A percentile compares a stretch with the other conserved stretches of the same genome.
phyloP scores from a whole-genome alignment of 2,329 filamentous ascomycete genomes.

The Fusarium redolens region DNA sequence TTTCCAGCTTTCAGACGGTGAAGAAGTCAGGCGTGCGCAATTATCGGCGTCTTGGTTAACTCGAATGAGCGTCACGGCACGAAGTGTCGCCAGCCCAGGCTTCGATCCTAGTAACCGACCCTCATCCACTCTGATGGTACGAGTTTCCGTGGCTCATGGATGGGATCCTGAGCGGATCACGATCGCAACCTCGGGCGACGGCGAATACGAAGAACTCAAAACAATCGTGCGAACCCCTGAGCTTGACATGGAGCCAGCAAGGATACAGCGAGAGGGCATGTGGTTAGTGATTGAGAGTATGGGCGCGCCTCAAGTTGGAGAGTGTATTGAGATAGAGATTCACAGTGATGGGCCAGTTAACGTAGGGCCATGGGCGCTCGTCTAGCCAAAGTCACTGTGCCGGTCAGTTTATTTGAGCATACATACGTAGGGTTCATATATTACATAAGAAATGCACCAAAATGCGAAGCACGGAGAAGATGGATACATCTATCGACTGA shows the following conservation, averaged over 20 bases:
- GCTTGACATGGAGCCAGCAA: conserved; percentile 77
- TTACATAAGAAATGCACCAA: background rate
- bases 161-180: conserved; percentile 74
- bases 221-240: conserved; percentile 76
- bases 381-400: conserved; percentile 15
- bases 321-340: conserved; percentile 64
- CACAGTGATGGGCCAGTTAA: conserved; percentile 61
- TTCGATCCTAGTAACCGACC: conserved; percentile 22
- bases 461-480: background rate
- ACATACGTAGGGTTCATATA: background rate
- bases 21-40: conserved; percentile 54
- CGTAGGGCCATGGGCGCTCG: conserved; percentile 56
- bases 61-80: conserved; percentile 57
- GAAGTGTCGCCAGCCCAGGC: conserved; percentile 45
- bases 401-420: background rate
- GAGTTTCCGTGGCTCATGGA: conserved; percentile 78
- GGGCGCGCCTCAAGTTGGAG: conserved; percentile 60
- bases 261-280: conserved; percentile 66
- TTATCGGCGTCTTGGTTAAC: conserved; percentile 64
- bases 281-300: conserved; percentile 88
- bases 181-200: conserved; percentile 75
- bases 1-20: conserved; percentile 61
- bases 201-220: conserved; percentile 77
- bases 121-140: conserved; percentile 67
- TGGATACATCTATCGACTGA: background rate